Evolutionary conservation across 768 basidiomycete species (phyloP).

Genomic region (Suillus luteus): DNA sequence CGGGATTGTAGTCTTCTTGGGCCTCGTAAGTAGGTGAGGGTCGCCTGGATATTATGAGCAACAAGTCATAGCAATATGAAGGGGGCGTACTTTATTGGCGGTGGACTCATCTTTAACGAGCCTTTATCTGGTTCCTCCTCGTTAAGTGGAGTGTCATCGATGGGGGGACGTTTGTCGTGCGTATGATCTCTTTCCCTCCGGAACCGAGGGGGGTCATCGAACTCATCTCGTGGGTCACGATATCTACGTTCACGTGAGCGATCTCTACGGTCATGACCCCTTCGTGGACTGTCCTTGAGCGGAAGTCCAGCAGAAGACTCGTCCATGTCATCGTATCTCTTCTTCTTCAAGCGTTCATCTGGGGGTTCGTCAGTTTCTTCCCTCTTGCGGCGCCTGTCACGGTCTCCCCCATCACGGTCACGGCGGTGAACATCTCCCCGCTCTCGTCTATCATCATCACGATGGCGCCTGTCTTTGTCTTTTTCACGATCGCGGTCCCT

Average conservation of each 20-base stretch:
- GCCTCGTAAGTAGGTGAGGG: constrained; percentile 72
- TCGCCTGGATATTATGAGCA: constrained; percentile 46
- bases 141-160: constrained; percentile 43
- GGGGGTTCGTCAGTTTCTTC: constrained; percentile 58
- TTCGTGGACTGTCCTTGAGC: constrained; percentile 52
- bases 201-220: constrained; percentile 54
- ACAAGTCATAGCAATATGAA: constrained; percentile 14
- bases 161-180: constrained; percentile 41
- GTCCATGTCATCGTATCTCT: constrained; percentile 55
- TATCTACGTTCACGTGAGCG: constrained; percentile 58
- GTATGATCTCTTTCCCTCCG: constrained; percentile 45
- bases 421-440: constrained; percentile 58
- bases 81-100: constrained; percentile 47
- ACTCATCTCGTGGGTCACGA: constrained; percentile 57
- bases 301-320: constrained; percentile 47
- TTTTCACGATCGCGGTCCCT: constrained; percentile 40
- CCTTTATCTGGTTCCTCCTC: constrained; percentile 35
- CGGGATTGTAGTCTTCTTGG: constrained; percentile 73
- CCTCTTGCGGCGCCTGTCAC: constrained; percentile 64
- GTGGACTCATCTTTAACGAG: constrained; percentile 39
- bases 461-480: constrained; percentile 45
- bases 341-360: constrained; percentile 68
- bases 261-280: constrained; percentile 46
- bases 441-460: constrained; percentile 48
- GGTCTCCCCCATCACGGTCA: constrained; percentile 53